Base-by-base conservation (phyloP, 257 asterid genomes). In the Solanum habrochaites region DNA sequence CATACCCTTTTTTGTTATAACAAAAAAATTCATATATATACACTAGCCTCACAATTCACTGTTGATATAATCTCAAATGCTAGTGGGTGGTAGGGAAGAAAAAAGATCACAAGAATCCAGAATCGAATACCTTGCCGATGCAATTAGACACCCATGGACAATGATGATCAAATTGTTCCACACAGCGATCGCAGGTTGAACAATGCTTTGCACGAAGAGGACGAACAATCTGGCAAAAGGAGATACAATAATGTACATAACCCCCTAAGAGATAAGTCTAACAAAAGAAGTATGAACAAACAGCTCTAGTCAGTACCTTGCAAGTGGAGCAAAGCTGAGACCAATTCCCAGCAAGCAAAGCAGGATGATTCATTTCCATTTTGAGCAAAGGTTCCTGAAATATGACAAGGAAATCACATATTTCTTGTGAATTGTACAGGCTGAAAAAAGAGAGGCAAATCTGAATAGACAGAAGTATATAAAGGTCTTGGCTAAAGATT, bases 171-270 rank as follows among this genome's bases (percentile, higher is more conserved):
- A 97, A 97, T 85, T 97, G 99, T 89, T 97, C 99, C 88, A 97
- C 98, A 94, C 99, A 97, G 62, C 98, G 98, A 91, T 95, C 98
- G 92, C 99, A 97, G 18, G 98, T 97, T 86, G 99, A 93, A 92
- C 99, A 97, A 90, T 97, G 99, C 90, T 97, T 97, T 67, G 99
- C 99, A 84, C 99, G 99, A 88, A 92, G 99, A 80, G 99, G 99
- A 89, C 98, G 95, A 70, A 97, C 99, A 91, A 97, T 97, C 99
- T 96, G 92, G 88, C 8, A 86, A 93, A 82, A 67, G 84, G 90
- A 83, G 90, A 90, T 87, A 77, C 16, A 47, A 83, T 62, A 58
- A 42, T n/a, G 82, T 71, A 70, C 86, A 85, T 83, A 85, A 87
- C 21, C 90, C 21, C 58, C 73, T 35, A 52, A 72, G 37, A 47